Conservation (phyloP, 2,329 filamentous ascomycete species). For the Macrophomina tecta region DNA sequence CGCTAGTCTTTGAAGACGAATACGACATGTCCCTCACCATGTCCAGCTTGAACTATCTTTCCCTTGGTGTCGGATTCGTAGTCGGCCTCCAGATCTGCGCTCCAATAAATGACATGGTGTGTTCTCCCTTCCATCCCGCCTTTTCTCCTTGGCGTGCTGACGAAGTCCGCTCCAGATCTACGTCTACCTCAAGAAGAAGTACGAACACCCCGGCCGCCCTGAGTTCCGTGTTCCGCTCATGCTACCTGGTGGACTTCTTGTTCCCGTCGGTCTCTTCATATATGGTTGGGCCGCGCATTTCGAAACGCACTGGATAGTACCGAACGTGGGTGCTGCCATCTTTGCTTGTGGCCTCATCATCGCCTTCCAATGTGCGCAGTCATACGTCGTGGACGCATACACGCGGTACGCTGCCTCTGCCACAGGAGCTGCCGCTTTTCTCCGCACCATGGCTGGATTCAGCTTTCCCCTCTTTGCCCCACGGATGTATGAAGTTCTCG, state of each 20-base stretch:
- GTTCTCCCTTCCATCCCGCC: conserved; percentile 43
- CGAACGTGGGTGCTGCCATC: conserved; percentile 64
- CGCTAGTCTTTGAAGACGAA: conserved; percentile 57
- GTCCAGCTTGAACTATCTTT: conserved; percentile 71
- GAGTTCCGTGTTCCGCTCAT: conserved; percentile 60
- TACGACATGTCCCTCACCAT: conserved; percentile 63
- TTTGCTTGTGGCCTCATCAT: conserved; percentile 63
- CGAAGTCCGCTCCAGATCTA: conserved; percentile 55
- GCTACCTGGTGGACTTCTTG: conserved; percentile 59
- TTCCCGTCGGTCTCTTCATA: conserved; percentile 62
- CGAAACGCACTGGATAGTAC: conserved; percentile 63
- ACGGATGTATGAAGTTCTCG: conserved; percentile 54
- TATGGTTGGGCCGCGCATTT: conserved; percentile 65
- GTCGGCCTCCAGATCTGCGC: conserved; percentile 67
- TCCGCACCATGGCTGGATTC: conserved; percentile 63
- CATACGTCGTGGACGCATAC: conserved; percentile 66
- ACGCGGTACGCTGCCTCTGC: conserved; percentile 56
- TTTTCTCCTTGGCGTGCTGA: conserved; percentile 51
- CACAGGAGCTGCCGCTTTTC: conserved; percentile 61
- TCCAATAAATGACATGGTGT: conserved; percentile 63
- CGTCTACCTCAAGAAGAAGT: conserved; percentile 68
- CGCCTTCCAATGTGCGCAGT: conserved; percentile 64
- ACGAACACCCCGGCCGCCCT: conserved; percentile 61
- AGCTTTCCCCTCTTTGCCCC: conserved; percentile 67
- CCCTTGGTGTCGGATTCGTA: conserved; percentile 68